These are phyloP conservation scores for Tulasnella sp. DNA, from an alignment of 768 basidiomycete genomes.

Conservation along the genomic window DNA sequence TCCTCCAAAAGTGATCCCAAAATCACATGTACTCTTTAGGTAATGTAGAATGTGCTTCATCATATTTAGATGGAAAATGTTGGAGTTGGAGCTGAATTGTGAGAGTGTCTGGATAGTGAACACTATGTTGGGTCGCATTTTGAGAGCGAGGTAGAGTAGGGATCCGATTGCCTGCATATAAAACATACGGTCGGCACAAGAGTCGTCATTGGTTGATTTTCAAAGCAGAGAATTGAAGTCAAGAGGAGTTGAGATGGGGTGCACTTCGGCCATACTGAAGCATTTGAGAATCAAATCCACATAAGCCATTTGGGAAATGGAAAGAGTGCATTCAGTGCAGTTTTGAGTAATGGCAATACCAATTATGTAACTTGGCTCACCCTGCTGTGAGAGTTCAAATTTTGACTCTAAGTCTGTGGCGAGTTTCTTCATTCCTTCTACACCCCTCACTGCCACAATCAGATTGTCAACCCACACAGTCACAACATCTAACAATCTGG, in stretches of 20 bases:
- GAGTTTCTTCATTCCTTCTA: background rate
- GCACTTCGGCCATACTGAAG: constrained; percentile 7
- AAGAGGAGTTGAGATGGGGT: constrained; percentile 17
- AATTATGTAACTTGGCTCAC: constrained; percentile 23
- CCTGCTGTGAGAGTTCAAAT: constrained; percentile 7
- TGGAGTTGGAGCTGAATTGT: constrained; percentile 18
- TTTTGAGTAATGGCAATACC: constrained; percentile 29
- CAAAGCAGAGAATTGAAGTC: background rate
- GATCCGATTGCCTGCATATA: constrained; percentile 23
- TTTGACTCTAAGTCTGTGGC: background rate
- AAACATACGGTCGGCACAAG: background rate
- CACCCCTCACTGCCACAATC: constrained; percentile 16
- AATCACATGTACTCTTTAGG: too few species aligned
- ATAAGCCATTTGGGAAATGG: constrained; percentile 15
- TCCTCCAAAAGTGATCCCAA: too few species aligned
- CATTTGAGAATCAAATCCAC: constrained; percentile 11
- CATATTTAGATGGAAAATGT: too few species aligned
- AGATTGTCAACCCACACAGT: constrained; percentile 29
- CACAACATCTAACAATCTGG: constrained; percentile 22
- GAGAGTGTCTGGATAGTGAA: constrained; percentile 21
- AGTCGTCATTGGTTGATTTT: background rate
- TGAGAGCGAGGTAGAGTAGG: constrained; percentile 24
- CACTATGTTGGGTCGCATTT: constrained; percentile 27
- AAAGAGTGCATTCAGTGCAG: constrained; percentile 17
- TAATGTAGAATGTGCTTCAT: too few species aligned